These are phyloP conservation scores for Chlamydomonas asymmetrica DNA, from an alignment of 139 green algal genomes.

Conservation along the genomic window DNA sequence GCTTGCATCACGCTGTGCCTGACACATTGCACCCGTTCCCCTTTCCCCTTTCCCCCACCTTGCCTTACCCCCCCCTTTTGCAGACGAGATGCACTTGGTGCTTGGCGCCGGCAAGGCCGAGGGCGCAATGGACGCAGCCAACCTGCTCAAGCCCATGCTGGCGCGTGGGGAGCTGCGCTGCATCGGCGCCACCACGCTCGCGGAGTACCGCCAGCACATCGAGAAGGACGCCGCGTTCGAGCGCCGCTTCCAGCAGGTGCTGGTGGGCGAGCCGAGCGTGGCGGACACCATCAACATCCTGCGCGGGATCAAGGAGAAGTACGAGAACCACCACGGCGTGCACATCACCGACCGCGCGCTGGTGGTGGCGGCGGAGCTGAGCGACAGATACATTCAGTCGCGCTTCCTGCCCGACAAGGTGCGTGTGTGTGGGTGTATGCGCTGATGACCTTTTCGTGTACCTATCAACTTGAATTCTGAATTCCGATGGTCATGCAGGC, in stretches of 20 bases:
- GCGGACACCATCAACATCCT: constrained; percentile 92
- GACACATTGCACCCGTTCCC: too few relatives aligned
- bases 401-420: constrained; percentile 90
- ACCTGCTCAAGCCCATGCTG: constrained; percentile 97
- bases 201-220: constrained; percentile 91
- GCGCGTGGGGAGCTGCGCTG: constrained; percentile 91
- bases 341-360: constrained; percentile 62
- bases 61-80: not conserved
- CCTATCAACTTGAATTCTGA: too few relatives aligned
- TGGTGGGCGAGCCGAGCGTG: constrained; percentile 85
- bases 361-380: constrained; percentile 63
- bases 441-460: too few relatives aligned
- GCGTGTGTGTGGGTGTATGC: too few relatives aligned
- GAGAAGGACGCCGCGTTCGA: constrained; percentile 95
- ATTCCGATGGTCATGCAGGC: too few relatives aligned
- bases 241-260: constrained; percentile 87
- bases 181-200: constrained; percentile 93
- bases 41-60: constrained; percentile 14
- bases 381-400: constrained; percentile 59
- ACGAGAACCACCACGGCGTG: constrained; percentile 61
- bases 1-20: too few relatives aligned
- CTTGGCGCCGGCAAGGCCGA: constrained; percentile 74
- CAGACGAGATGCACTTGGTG: constrained; percentile 33
- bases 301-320: constrained; percentile 85
- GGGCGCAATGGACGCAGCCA: constrained; percentile 90